Evolutionary conservation across 179 eudicot species (phyloP).

Genomic region (Patellifolia procumbens): DNA sequence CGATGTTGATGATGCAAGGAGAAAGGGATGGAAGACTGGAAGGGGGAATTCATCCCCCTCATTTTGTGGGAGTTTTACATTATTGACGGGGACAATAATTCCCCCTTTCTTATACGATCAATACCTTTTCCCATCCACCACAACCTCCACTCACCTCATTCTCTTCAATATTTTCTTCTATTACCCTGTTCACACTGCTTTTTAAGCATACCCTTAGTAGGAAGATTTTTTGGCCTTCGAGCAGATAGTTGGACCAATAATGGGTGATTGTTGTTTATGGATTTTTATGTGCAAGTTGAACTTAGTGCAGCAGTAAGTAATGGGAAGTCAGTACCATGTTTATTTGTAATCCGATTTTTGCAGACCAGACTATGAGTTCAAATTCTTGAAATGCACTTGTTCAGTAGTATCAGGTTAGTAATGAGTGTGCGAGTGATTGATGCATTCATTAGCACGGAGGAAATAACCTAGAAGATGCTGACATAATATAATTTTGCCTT

Average conservation of each 20-base stretch:
- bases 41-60: too few species aligned
- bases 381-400: background rate
- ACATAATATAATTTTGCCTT: background rate
- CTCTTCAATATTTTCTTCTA: too few species aligned
- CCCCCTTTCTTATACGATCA: too few species aligned
- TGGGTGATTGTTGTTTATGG: background rate
- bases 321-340: background rate
- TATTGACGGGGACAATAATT: too few species aligned
- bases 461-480: background rate
- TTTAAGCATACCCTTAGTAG: too few species aligned
- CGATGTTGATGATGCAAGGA: too few species aligned
- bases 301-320: background rate
- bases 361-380: background rate
- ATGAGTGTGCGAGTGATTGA: background rate
- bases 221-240: background rate
- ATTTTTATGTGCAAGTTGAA: background rate
- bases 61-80: too few species aligned
- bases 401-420: background rate
- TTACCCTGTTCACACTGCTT: too few species aligned
- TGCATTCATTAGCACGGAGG: background rate
- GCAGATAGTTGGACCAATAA: background rate
- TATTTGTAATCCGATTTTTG: background rate
- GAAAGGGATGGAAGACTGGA: too few species aligned
- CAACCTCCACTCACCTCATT: too few species aligned
- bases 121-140: too few species aligned